Evolutionary conservation across 306 rosid genomes (phyloP), one percentile per base, ranked within the genome.

Genomic region (Sechiopsis laciniata): DNA sequence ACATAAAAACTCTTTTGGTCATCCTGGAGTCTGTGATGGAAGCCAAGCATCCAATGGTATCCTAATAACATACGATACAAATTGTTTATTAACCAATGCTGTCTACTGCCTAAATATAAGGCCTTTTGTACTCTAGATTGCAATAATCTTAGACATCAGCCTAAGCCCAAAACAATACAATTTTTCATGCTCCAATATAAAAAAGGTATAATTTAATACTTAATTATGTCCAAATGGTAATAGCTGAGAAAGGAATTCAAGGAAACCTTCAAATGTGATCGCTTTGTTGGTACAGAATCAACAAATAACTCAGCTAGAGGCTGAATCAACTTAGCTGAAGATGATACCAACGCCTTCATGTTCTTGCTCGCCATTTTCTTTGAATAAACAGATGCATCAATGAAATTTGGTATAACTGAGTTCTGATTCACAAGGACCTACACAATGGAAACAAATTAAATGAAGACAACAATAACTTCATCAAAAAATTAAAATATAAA

Each of bases 381-480:
- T 79, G 98, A 84, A 80, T 86, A 89, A 80, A 80, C 57, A 75
- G 86, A 88, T 74, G 56, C 58, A 51, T 45, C 73, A 71, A 2
- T 64, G 53, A 19, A 64, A 40, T 64, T 40, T 17, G 71, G 90
- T 22, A 79, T 87, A 77, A 80, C 77, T 82, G 85, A 89, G 88
- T 87, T 90, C 78, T 90, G 91, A 48, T 84, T 84, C 70, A 94
- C 97, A 74, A 94, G 96, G 83, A 83, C 83, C 98, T 93, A 74
- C 58, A 73, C 57, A 56, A 53, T 57, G 73, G n/a, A 70, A 72
- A 76, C 69, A 73, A 52, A 77, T 48, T 37, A 70, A 53, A 20
- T 14, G 52, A 65, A 62, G 57, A 78, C 10, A 71, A 71, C 64
- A 46, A 76, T 4, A 74, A 57, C 5, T 29, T 35, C 59, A 70